A percentile compares a stretch with the other conserved stretches of the same genome.
Evolutionary conservation across 805 yeast species (phyloP).

Genomic region (Monosporozyma servazzii): DNA sequence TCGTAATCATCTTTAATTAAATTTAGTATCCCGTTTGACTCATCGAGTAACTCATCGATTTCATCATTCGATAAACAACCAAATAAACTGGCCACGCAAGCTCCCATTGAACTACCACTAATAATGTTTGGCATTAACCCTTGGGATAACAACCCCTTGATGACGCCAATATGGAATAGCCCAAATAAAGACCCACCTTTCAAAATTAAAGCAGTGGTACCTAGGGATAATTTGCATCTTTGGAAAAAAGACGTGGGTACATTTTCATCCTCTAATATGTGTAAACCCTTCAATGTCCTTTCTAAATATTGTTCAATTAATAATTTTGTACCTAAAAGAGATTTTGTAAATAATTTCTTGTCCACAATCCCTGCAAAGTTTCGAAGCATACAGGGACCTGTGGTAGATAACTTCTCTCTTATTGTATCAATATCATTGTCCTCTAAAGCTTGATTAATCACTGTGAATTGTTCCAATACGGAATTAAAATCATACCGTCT

Average conservation of each 20-base stretch:
- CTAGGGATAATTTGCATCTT: slow-evolving; percentile 78
- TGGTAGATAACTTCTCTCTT: slow-evolving; percentile 56
- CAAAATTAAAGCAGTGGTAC: slow-evolving; percentile 79
- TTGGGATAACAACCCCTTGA: slow-evolving; percentile 67
- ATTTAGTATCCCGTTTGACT: slow-evolving; percentile 29
- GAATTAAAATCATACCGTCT: slow-evolving; percentile 75
- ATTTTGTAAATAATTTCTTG: slow-evolving; percentile 65
- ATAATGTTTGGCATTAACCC: slow-evolving; percentile 75
- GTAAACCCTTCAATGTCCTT: slow-evolving; percentile 66
- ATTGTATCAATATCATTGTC: slow-evolving; percentile 45
- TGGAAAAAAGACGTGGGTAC: slow-evolving; percentile 65
- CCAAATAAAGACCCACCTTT: slow-evolving; percentile 97
- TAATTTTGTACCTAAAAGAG: slow-evolving; percentile 81
- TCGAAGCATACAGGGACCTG: slow-evolving; percentile 62
- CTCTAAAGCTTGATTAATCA: slow-evolving; percentile 51
- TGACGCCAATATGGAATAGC: slow-evolving; percentile 86
- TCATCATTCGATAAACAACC: slow-evolving; percentile 67
- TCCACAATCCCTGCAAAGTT: slow-evolving; percentile 89
- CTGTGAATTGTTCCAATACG: slow-evolving; percentile 62
- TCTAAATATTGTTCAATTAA: slow-evolving; percentile 61
- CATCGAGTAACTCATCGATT: slow-evolving; percentile 37
- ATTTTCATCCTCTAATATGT: slow-evolving; percentile 45
- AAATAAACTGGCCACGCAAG: slow-evolving; percentile 79
- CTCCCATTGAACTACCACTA: slow-evolving; percentile 91
- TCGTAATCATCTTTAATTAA: slow-evolving; percentile 50